Percentiles rank a stretch among this genome's conserved stretches.
phyloP scores from a whole-genome alignment of 148 eudicot species.

The Chenopodium suecicum region DNA sequence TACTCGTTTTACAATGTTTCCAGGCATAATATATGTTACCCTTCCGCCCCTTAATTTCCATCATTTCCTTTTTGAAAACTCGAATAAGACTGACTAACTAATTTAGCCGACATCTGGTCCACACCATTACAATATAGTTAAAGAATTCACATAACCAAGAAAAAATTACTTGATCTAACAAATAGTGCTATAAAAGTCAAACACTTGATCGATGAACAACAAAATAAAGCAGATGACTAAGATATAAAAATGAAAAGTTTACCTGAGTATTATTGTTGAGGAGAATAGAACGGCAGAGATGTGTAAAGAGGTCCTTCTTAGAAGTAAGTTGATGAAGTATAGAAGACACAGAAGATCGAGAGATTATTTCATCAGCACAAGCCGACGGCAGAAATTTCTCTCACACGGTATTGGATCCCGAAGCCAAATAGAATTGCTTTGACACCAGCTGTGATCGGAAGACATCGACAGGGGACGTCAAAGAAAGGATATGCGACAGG shows the following conservation, averaged over 20 bases:
- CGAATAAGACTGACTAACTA: too few relatives aligned
- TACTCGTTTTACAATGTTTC: too few relatives aligned
- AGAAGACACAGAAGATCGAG: background rate
- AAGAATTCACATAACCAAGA: too few relatives aligned
- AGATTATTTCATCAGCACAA: background rate
- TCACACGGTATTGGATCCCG: conserved; percentile 19
- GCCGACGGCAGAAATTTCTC: conserved; percentile 16
- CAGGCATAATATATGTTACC: too few relatives aligned
- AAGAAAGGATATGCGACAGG: conserved; percentile 8
- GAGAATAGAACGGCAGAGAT: background rate
- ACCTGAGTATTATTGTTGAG: conserved; percentile 16
- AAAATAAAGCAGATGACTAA: background rate
- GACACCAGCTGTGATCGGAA: conserved; percentile 20
- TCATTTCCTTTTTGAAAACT: too few relatives aligned
- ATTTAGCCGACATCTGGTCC: too few relatives aligned
- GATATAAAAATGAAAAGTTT: background rate
- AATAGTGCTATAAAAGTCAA: background rate
- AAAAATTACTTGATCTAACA: too few relatives aligned
- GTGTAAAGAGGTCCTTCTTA: conserved; percentile 5
- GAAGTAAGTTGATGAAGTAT: background rate
- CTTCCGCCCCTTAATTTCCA: too few relatives aligned
- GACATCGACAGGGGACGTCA: conserved; percentile 17
- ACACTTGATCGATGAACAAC: background rate
- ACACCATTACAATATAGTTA: too few relatives aligned
- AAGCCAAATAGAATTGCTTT: background rate